Evolutionary conservation across 805 yeast genomes (phyloP).

Genomic region (Starmerella apicola): DNA sequence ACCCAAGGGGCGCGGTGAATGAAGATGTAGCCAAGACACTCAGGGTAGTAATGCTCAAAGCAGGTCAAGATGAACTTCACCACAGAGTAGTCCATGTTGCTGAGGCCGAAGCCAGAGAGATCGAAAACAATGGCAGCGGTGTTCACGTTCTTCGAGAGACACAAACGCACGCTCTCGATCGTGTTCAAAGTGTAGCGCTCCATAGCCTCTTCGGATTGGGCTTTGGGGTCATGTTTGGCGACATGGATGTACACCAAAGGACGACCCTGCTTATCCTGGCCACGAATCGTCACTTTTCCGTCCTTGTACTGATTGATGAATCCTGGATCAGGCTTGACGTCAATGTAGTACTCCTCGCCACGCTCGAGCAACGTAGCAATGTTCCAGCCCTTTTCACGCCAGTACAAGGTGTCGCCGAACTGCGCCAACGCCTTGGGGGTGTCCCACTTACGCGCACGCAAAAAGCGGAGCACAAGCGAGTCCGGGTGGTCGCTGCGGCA

Average conservation of each 20-base stretch:
- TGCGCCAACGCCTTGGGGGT: slow-evolving; percentile 53
- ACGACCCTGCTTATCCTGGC: slow-evolving; percentile 57
- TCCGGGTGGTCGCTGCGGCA: slow-evolving; percentile 73
- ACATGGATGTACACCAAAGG: slow-evolving; percentile 79
- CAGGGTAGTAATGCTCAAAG: slow-evolving; percentile 96
- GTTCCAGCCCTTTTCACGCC: slow-evolving; percentile 55
- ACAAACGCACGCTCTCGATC: slow-evolving; percentile 72
- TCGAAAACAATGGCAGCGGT: slow-evolving; percentile 79
- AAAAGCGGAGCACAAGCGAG: slow-evolving; percentile 57
- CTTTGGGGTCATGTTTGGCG: slow-evolving; percentile 55
- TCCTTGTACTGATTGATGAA: slow-evolving; percentile 41
- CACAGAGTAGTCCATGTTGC: slow-evolving; percentile 87
- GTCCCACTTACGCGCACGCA: slow-evolving; percentile 82
- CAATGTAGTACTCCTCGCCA: slow-evolving; percentile 57
- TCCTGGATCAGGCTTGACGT: slow-evolving; percentile 34
- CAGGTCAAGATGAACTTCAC: slow-evolving; percentile 80
- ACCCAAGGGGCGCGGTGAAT: slow-evolving; percentile 97
- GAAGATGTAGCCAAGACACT: slow-evolving; percentile 68
- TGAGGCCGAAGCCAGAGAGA: slow-evolving; percentile 68
- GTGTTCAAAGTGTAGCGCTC: slow-evolving; percentile 61
- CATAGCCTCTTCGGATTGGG: slow-evolving; percentile 57
- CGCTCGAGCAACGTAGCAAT: slow-evolving; percentile 50
- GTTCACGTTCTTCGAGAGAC: slow-evolving; percentile 62
- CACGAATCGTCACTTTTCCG: slow-evolving; percentile 64
- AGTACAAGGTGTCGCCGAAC: slow-evolving; percentile 59